Evolutionary conservation across 352 stramenopile species (phyloP).

Genomic region (Pythium oligandrum): DNA sequence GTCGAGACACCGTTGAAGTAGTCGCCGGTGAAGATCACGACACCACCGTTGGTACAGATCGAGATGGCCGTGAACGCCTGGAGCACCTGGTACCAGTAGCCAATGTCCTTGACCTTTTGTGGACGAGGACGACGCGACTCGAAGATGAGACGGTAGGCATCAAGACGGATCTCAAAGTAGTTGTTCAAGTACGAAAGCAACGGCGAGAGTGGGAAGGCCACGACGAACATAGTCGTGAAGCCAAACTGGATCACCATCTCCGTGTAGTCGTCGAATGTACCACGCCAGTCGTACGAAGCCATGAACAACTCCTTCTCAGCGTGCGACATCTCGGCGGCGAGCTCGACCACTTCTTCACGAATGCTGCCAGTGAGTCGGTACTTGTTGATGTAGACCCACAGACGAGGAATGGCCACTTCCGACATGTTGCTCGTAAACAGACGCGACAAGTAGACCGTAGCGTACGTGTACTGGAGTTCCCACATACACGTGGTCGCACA

Average conservation of each 20-base stretch:
- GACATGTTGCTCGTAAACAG: constrained; percentile 80
- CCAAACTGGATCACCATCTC: constrained; percentile 90
- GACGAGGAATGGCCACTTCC: constrained; percentile 65
- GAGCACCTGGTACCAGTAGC: constrained; percentile 91
- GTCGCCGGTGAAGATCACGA: constrained; percentile 91
- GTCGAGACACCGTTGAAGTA: constrained; percentile 61
- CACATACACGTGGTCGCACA: constrained; percentile 78
- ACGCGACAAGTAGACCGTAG: constrained; percentile 89
- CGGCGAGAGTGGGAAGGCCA: constrained; percentile 91
- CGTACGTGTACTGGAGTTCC: constrained; percentile 88
- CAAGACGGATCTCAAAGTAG: constrained; percentile 90
- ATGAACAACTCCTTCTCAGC: constrained; percentile 76
- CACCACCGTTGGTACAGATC: constrained; percentile 90
- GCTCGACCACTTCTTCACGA: constrained; percentile 25
- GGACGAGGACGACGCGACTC: constrained; percentile 78
- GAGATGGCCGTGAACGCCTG: constrained; percentile 87
- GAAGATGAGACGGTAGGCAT: constrained; percentile 82
- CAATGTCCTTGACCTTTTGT: constrained; percentile 83
- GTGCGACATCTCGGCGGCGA: constrained; percentile 26
- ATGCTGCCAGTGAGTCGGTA: constrained; percentile 57
- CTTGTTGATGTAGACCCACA: constrained; percentile 70
- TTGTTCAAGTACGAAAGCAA: constrained; percentile 91
- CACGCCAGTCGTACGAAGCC: constrained; percentile 76
- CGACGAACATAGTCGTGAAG: constrained; percentile 89
- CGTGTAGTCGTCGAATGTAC: constrained; percentile 92